Base-by-base conservation (phyloP, 2,329 filamentous ascomycete species). In the Fusarium transvaalense region DNA sequence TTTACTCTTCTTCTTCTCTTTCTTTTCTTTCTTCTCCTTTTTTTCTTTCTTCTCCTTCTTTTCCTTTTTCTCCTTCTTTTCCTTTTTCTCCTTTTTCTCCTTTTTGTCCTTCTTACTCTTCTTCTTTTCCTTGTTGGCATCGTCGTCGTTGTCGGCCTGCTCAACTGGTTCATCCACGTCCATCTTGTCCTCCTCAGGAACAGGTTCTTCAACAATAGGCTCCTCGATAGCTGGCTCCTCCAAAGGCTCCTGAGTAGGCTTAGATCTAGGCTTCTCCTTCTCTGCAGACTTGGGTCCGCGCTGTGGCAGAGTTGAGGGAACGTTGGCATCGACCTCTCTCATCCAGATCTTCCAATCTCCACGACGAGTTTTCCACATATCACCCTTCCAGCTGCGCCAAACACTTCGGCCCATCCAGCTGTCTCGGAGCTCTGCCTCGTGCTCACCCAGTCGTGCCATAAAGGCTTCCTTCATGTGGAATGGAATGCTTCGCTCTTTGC, bases 401-500 rank as follows among this genome's bases (percentile, higher is more conserved):
- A 86, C 84, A 56, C 82, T 85, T 10, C 86, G 79, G 0, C 87
- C 87, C 66, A 83, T 81, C 81, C 84, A 88, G 6, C 81, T 83
- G 41, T 85, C 82, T 15, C 86, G 80, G 35, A 89, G 78, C 53
- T 81, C 78, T 21, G 78, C 73, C 75, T 89, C 86, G 54, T 81
- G 78, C 35, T 80, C 75, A 5, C 80, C 83, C 3, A 89, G 79
- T 57, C 80, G 76, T 7, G 78, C 67, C 80, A 88, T 86, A 63
- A 88, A 78, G 41, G 81, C 79, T 71, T 89, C 85, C 76, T 89
- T 89, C 64, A 86, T 77, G 71, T 89, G 85, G 75, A 86, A 86
- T 1, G 87, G 86, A 45, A 88, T 76, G 62, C 81, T 81, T 57
- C 81, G 79, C 54, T 82, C 82, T 19, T 80, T 79, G 41, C 81